Percentiles rank a stretch among this genome's conserved stretches.
Conservation (phyloP, 257 asterid species). For the Rhazya stricta region DNA sequence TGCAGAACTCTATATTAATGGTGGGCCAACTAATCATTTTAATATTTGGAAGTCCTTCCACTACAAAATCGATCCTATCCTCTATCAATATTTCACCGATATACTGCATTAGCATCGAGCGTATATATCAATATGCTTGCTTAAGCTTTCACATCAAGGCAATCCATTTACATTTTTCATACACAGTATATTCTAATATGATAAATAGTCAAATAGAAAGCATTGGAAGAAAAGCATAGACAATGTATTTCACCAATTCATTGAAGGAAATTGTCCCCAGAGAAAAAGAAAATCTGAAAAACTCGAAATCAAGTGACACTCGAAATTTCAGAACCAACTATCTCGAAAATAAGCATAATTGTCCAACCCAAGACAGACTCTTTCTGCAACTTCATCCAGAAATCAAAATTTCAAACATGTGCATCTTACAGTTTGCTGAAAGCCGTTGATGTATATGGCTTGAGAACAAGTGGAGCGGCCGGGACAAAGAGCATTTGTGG, state of each 20-base stretch:
- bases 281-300: not conserved
- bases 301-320: not conserved
- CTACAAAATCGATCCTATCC: not conserved
- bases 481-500: slow-evolving; percentile 81
- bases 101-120: too few relatives aligned
- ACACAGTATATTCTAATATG: too few relatives aligned
- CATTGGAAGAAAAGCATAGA: not conserved
- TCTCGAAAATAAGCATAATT: not conserved
- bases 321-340: not conserved
- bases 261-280: too few relatives aligned
- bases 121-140: too few relatives aligned
- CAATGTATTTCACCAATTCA: not conserved
- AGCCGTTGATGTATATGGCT: slow-evolving; percentile 76
- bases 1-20: not conserved
- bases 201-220: not conserved
- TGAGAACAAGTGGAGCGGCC: slow-evolving; percentile 56
- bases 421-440: slow-evolving; percentile 72
- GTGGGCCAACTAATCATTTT: not conserved
- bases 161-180: not conserved
- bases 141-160: not conserved
- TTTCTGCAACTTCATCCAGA: not conserved
- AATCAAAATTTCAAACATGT: not conserved
- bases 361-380: not conserved
- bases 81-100: not conserved
- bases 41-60: not conserved